phyloP scores from a whole-genome alignment of 2,329 filamentous ascomycete species.

The Gnomoniopsis smithogilvyi region DNA sequence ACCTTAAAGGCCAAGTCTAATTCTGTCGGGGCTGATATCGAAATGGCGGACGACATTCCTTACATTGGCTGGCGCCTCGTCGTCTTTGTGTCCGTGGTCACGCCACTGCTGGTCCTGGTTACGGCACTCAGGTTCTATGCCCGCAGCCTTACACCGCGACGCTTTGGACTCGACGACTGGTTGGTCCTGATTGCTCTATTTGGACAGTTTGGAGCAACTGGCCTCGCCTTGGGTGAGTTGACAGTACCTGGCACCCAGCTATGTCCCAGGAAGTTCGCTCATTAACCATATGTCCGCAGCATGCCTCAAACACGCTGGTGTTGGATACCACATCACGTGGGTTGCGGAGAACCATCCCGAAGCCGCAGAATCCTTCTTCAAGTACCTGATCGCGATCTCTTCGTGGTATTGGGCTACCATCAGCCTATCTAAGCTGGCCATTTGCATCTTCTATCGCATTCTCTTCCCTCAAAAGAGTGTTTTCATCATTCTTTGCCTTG shows the following conservation, averaged over 20 bases:
- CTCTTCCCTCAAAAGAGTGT: slow-evolving; percentile 20
- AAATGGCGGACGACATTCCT: too few relatives aligned
- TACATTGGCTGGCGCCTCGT: not conserved
- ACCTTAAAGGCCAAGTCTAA: too few relatives aligned
- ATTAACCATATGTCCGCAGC: not conserved
- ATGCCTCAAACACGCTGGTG: not conserved
- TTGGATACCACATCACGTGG: not conserved
- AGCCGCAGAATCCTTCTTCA: slow-evolving; percentile 12
- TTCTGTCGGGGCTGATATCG: too few relatives aligned
- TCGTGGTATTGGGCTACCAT: slow-evolving; percentile 20
- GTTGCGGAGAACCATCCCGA: not conserved
- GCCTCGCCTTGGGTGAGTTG: not conserved
- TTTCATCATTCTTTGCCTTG: slow-evolving; percentile 13
- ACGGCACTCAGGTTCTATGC: not conserved
- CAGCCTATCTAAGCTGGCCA: slow-evolving; percentile 20
- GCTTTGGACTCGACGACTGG: not conserved
- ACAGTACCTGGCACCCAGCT: too few relatives aligned
- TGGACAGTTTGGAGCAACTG: not conserved
- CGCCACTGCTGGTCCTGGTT: not conserved
- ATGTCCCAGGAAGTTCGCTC: too few relatives aligned
- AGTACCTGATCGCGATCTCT: slow-evolving; percentile 21
- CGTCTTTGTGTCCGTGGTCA: not conserved
- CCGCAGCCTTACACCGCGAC: not conserved
- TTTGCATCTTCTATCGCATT: slow-evolving; percentile 19
- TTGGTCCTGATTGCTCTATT: not conserved